Evolutionary conservation across 768 basidiomycete species (phyloP).

Genomic region (Phaeotremella fagi): DNA sequence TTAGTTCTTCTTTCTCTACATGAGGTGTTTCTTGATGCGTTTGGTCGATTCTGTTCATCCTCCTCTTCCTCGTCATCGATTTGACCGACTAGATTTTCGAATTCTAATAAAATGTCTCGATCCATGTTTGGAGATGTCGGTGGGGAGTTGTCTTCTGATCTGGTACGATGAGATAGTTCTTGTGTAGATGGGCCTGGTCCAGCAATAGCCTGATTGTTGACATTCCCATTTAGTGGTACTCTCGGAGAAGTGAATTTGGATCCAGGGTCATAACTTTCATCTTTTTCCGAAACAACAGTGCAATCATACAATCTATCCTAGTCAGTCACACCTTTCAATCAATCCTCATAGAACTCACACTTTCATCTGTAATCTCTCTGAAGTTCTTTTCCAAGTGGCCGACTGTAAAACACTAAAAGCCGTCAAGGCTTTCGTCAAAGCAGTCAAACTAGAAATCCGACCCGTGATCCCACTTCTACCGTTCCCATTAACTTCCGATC

Average conservation of each 20-base stretch:
- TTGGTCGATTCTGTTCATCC: conserved; percentile 1
- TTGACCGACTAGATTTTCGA: conserved; percentile 36
- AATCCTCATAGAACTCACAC: conserved; percentile 25
- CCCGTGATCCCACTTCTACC: no score
- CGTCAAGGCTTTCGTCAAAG: conserved; percentile 49
- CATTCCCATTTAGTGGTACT: no score
- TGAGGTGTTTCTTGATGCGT: no score
- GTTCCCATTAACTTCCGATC: conserved; percentile 25
- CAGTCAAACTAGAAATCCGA: conserved; percentile 37
- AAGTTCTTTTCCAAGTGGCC: conserved; percentile 45
- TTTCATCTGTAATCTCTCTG: conserved; percentile 37
- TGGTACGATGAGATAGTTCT: no score
- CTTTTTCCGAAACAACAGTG: conserved; percentile 36
- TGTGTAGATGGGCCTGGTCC: conserved; percentile 20
- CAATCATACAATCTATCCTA: conserved; percentile 45
- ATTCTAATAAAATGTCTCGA: conserved; percentile 25
- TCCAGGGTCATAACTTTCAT: conserved; percentile 5
- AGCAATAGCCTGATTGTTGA: no score
- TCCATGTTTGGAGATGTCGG: conserved; percentile 2
- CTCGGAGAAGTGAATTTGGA: no score
- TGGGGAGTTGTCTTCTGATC: background rate
- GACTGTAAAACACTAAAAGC: conserved; percentile 50
- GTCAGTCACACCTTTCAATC: background rate
- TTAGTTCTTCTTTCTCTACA: conserved; percentile 6
- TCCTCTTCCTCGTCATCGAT: conserved; percentile 27